These are phyloP conservation scores for Saccharomycopsis sp. DNA, from an alignment of 805 yeast genomes.

Conservation along the genomic window DNA sequence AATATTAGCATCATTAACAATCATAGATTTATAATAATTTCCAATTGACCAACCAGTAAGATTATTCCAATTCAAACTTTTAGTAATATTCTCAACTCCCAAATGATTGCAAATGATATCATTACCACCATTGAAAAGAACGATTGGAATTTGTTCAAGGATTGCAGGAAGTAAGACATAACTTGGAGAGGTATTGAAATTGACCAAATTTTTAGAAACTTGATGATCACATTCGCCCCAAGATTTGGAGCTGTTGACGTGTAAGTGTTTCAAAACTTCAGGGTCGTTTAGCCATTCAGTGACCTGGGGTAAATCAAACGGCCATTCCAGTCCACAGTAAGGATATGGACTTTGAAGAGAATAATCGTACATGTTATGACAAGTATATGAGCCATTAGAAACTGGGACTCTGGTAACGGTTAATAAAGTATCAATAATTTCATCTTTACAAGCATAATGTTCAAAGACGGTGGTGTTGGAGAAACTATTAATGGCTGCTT, in stretches of 20 bases:
- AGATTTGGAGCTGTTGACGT: slow-evolving; percentile 29
- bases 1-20: slow-evolving; percentile 19
- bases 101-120: slow-evolving; percentile 80
- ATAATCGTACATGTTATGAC: slow-evolving; percentile 54
- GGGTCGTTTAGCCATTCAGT: slow-evolving; percentile 41
- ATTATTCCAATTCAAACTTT: slow-evolving; percentile 52
- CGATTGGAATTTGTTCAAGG: slow-evolving; percentile 47
- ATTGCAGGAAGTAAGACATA: slow-evolving; percentile 54
- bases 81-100: slow-evolving; percentile 62
- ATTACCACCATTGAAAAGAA: slow-evolving; percentile 76
- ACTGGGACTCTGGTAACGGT: slow-evolving; percentile 1
- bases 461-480: not conserved
- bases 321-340: slow-evolving; percentile 76
- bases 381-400: not conserved
- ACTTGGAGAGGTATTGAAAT: slow-evolving; percentile 46
- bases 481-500: not conserved
- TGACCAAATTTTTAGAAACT: slow-evolving; percentile 43
- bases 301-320: slow-evolving; percentile 46
- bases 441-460: slow-evolving; percentile 2
- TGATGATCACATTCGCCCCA: slow-evolving; percentile 75
- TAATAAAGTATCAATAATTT: not conserved
- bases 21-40: slow-evolving; percentile 35
- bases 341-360: slow-evolving; percentile 53
- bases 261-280: slow-evolving; percentile 42
- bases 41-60: slow-evolving; percentile 22